Conservation (phyloP, 352 stramenopile species). For the Stephanocyclus meneghinianus region DNA sequence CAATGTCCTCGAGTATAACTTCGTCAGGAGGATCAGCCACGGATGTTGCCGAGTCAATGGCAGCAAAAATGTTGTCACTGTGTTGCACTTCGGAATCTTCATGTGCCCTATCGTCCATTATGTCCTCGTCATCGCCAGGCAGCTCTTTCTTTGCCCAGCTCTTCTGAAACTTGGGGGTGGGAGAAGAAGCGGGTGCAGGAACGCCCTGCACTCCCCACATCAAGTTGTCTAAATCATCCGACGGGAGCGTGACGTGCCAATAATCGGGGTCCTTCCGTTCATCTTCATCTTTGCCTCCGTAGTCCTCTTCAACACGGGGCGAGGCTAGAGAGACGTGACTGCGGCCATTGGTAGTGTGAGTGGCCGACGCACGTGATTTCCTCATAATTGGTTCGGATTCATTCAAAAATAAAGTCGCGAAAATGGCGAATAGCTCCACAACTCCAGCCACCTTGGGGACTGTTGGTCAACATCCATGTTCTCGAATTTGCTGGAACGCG, state of each 20-base stretch:
- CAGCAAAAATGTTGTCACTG: slow-evolving; percentile 47
- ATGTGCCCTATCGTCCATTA: not conserved
- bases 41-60: slow-evolving; percentile 19
- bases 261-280: slow-evolving; percentile 28
- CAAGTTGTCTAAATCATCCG: slow-evolving; percentile 47
- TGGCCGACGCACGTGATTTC: not conserved
- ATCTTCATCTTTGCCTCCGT: not conserved
- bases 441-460: too few species aligned
- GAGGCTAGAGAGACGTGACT: slow-evolving; percentile 1
- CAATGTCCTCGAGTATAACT: slow-evolving; percentile 61
- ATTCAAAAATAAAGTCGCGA: too few species aligned
- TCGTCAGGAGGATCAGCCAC: slow-evolving; percentile 22
- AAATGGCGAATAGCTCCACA: too few species aligned
- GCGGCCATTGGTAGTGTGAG: not conserved
- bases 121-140: not conserved
- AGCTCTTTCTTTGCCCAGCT: slow-evolving; percentile 22
- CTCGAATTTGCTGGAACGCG: too few species aligned
- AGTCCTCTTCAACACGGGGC: slow-evolving; percentile 4
- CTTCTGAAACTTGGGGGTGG: slow-evolving; percentile 34
- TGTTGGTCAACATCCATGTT: too few species aligned
- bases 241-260: slow-evolving; percentile 41
- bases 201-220: slow-evolving; percentile 49
- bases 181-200: slow-evolving; percentile 15
- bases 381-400: not conserved
- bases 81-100: slow-evolving; percentile 1